Conservation (phyloP, 2,329 filamentous ascomycete species). For the Claviceps sp. region DNA sequence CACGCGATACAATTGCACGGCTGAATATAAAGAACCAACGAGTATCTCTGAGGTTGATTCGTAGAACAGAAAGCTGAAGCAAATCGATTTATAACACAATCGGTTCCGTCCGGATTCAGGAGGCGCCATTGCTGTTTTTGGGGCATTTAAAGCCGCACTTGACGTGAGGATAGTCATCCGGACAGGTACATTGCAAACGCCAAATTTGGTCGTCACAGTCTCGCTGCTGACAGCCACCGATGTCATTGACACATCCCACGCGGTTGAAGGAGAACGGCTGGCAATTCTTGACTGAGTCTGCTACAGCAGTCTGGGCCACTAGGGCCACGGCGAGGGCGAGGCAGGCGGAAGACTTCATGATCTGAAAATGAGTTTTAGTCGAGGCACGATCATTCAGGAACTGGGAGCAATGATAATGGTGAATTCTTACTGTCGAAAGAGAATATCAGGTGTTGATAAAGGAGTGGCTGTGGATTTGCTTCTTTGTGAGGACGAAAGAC, state of each 20-base stretch:
- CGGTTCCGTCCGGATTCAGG: too few species aligned
- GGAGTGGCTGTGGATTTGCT: too few species aligned
- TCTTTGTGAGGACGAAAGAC: too few species aligned
- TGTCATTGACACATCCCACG: background rate
- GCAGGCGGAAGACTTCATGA: background rate
- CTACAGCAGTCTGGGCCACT: background rate
- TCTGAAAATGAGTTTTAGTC: background rate
- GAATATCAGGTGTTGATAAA: too few species aligned
- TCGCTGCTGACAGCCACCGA: background rate
- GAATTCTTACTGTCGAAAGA: background rate
- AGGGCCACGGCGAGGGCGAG: background rate
- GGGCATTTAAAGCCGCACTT: too few species aligned
- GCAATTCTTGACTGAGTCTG: background rate
- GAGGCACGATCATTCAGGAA: background rate
- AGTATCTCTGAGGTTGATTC: too few species aligned
- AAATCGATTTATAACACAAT: too few species aligned
- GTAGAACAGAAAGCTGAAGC: too few species aligned
- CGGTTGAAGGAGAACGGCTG: background rate
- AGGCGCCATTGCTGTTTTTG: background rate
- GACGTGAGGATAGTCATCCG: too few species aligned
- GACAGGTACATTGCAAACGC: background rate
- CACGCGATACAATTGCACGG: too few species aligned
- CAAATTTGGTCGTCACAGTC: background rate
- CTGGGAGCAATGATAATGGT: too few species aligned
- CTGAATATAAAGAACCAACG: too few species aligned